Evolutionary conservation across 2,329 filamentous ascomycete species (phyloP).

Genomic region (Sporothrix mexicana): DNA sequence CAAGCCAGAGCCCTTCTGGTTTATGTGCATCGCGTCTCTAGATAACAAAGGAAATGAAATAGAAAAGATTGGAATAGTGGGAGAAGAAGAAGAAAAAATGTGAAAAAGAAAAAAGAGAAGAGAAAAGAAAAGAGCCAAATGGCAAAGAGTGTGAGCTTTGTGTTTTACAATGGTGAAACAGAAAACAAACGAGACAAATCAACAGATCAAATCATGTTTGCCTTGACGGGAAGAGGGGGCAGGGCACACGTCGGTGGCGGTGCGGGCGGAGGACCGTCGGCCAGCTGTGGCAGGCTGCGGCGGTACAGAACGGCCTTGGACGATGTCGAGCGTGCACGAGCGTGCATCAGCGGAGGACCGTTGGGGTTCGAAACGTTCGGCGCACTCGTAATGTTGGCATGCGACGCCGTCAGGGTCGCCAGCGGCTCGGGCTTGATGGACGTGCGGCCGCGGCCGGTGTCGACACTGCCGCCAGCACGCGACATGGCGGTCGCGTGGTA

Average conservation of each 20-base stretch:
- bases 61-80: background rate
- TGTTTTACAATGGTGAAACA: background rate
- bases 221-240: constrained; percentile 49
- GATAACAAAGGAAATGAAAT: constrained; percentile 31
- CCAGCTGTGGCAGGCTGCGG: constrained; percentile 59
- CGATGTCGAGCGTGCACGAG: constrained; percentile 38
- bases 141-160: background rate
- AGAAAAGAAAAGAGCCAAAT: background rate
- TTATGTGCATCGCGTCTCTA: background rate
- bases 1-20: background rate
- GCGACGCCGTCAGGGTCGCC: background rate
- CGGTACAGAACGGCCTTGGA: constrained; percentile 43
- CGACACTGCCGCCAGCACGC: constrained; percentile 14
- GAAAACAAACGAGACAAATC: no score
- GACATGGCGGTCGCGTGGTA: constrained; percentile 12
- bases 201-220: background rate
- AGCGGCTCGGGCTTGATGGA: constrained; percentile 32
- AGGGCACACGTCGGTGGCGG: constrained; percentile 62
- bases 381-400: background rate
- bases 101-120: background rate
- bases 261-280: constrained; percentile 57
- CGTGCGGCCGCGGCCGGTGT: constrained; percentile 5
- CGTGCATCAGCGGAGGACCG: constrained; percentile 37
- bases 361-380: constrained; percentile 16
- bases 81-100: background rate